Evolutionary conservation across 106 monocot species (phyloP), one percentile per base, ranked within the genome.

Genomic region (Cymbidium sinense): DNA sequence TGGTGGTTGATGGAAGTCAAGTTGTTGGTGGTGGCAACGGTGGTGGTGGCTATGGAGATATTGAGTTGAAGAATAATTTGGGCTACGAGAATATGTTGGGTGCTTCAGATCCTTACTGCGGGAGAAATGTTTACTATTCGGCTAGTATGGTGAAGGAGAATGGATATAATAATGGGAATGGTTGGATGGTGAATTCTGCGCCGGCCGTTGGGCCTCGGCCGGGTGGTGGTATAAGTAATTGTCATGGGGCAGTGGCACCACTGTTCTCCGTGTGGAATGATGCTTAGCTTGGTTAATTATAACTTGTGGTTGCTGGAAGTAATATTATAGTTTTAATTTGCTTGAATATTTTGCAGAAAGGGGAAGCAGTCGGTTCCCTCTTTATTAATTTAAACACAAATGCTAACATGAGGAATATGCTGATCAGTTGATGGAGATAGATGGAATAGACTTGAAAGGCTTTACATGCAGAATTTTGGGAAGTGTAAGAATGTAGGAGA

Each of bases 181-280:
- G 55, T 51, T 81, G 84, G 88, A 80, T 79, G 79, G 47, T 47
- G 47, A 47, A 47, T 47, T 47, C 47, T 2, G 13, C 47, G 2
- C 41, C 41, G 41, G 76, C 52, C 11, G 47, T 61, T 71, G 17
- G 83, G 19, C 70, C 70, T 15, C 75, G 86, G 50, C 25, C 7
- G 25, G 61, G 61, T 27, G 74, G 78, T 1, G 71, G 62, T 17
- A 54, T 43, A 8, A 13, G 79, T 73, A 76, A 87, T 65, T 47
- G 47, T 13, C 47, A 47, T 15, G 84, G 80, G 31, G 78, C 77
- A 50, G 84, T 78, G 31, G 78, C 77, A 50, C 87, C 90, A 21
- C 74, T 88, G 13, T 88, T 88, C 67, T 80, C 84, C 3, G 82
- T 84, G 28, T 88, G 88, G 91, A 81, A 85, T 80, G 86, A 85